Conservation (phyloP, 2,329 filamentous ascomycete species). For the Orbilia oligospora region DNA sequence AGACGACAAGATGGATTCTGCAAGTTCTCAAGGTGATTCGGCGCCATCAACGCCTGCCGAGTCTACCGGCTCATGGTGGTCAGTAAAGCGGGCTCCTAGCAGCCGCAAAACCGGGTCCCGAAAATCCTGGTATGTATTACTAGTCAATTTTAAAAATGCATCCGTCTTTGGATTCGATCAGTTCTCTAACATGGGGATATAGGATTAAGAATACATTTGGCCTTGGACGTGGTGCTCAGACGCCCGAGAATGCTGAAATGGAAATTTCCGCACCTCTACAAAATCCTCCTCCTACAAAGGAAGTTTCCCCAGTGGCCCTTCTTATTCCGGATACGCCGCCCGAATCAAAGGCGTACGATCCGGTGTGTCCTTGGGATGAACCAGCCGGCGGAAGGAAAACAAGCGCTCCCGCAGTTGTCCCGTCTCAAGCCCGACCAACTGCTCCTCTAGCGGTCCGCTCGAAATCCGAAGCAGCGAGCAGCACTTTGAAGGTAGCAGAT, state of each 20-base stretch:
- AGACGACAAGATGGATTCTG: constrained; percentile 32
- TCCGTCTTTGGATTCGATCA: not conserved
- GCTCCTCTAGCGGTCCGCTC: constrained; percentile 8
- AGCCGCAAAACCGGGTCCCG: constrained; percentile 40
- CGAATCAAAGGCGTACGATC: constrained; percentile 15
- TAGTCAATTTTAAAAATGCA: constrained; percentile 2
- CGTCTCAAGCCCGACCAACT: constrained; percentile 2
- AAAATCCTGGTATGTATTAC: constrained; percentile 52
- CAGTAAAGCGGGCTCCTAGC: constrained; percentile 42
- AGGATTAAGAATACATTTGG: constrained; percentile 57
- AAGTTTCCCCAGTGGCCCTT: not conserved
- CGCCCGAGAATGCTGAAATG: constrained; percentile 10
- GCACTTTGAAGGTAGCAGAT: constrained; percentile 22
- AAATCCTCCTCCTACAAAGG: constrained; percentile 3
- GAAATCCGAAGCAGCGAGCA: constrained; percentile 11
- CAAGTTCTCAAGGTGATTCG: constrained; percentile 26
- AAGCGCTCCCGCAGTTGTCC: constrained; percentile 23
- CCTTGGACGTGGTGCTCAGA: constrained; percentile 24
- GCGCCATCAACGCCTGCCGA: constrained; percentile 39
- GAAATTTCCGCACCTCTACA: not conserved
- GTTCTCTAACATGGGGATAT: constrained; percentile 9
- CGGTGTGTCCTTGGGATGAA: constrained; percentile 27
- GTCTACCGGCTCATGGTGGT: constrained; percentile 48
- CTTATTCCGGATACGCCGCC: constrained; percentile 1
- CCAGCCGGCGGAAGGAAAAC: constrained; percentile 9